phyloP scores from a whole-genome alignment of 768 basidiomycete species.

The Sporobolomyces roseus region DNA sequence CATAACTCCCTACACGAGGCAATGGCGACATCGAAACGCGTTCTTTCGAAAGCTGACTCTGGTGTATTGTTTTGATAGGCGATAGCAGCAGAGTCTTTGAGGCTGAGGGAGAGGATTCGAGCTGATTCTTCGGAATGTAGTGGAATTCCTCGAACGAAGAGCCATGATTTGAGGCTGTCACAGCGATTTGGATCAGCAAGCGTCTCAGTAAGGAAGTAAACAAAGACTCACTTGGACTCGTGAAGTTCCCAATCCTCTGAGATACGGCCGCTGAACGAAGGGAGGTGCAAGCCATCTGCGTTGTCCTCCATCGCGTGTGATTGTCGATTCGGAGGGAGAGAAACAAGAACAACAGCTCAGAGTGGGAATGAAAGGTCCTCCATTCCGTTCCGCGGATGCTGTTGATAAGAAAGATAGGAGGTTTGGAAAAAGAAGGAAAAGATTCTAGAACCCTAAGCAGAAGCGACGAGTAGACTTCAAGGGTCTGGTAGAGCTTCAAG shows the following conservation, averaged over 20 bases:
- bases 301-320: neutral
- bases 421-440: too few species aligned
- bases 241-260: neutral
- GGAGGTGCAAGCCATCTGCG: neutral
- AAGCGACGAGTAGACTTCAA: too few species aligned
- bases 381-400: too few species aligned
- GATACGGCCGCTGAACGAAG: neutral
- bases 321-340: neutral
- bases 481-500: too few species aligned
- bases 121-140: constrained; percentile 5
- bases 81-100: neutral
- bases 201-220: neutral
- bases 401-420: too few species aligned
- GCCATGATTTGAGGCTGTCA: constrained; percentile 11
- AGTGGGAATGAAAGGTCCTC: too few species aligned
- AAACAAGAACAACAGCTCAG: too few species aligned
- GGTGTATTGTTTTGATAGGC: too few species aligned
- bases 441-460: too few species aligned
- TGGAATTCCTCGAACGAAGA: neutral
- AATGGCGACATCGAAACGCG: too few species aligned
- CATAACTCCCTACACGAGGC: too few species aligned
- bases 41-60: too few species aligned
- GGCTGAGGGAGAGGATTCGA: neutral
- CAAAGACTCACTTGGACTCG: neutral
- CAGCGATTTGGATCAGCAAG: neutral